Evolutionary conservation across 495 filamentous ascomycete species (phyloP).

Genomic region (Hypoxylon fragiforme): DNA sequence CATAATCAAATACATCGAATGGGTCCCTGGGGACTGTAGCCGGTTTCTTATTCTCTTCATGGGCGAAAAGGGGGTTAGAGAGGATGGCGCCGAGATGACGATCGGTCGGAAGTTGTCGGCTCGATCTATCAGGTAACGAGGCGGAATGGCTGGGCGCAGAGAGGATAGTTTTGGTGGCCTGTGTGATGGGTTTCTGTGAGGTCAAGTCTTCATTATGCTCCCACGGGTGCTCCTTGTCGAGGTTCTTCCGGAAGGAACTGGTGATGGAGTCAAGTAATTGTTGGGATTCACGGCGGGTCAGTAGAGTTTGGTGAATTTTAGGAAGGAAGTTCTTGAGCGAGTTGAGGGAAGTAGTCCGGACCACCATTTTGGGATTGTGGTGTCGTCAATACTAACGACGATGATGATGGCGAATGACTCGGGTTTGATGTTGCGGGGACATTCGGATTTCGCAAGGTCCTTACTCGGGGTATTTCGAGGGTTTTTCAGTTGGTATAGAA

Average conservation of each 20-base stretch:
- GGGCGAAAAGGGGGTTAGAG: slow-evolving; percentile 66
- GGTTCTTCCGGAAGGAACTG: slow-evolving; percentile 72
- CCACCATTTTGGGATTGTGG: slow-evolving; percentile 30
- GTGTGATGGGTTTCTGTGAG: slow-evolving; percentile 21
- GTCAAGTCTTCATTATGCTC: slow-evolving; percentile 25
- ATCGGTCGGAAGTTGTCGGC: slow-evolving; percentile 44
- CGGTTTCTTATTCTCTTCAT: slow-evolving; percentile 5
- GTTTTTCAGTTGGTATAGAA: too few relatives aligned
- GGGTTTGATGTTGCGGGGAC: slow-evolving; percentile 4
- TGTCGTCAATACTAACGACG: not conserved
- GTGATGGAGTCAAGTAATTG: slow-evolving; percentile 71
- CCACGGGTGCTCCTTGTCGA: slow-evolving; percentile 67
- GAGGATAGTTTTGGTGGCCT: slow-evolving; percentile 27
- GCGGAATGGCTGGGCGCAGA: slow-evolving; percentile 1
- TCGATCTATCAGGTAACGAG: not conserved
- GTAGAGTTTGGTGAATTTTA: slow-evolving; percentile 70
- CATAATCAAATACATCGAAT: slow-evolving; percentile 42
- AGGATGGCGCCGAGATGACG: slow-evolving; percentile 66
- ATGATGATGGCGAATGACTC: not conserved
- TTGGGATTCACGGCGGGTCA: slow-evolving; percentile 65
- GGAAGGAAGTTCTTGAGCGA: slow-evolving; percentile 53
- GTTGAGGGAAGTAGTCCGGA: slow-evolving; percentile 35
- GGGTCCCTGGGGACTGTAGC: slow-evolving; percentile 13
- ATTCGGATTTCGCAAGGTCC: not conserved
- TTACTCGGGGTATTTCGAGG: too few relatives aligned